Conservation (phyloP, 441 rosid species). For the Rhodomyrtus psidioides region DNA sequence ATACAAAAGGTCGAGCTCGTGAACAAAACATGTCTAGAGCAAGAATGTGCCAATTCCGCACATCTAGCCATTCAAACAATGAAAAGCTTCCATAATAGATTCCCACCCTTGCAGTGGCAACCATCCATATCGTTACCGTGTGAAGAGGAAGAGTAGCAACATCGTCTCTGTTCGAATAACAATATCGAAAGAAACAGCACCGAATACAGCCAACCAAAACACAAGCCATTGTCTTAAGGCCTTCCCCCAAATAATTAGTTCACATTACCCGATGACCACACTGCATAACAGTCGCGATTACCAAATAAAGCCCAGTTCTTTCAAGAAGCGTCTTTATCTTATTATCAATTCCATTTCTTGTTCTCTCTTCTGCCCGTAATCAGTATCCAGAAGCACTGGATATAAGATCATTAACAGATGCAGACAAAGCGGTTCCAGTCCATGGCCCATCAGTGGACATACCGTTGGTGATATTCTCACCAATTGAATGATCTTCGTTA, state of each 20-base stretch:
- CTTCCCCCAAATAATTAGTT: neutral
- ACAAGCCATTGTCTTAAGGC: neutral
- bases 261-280: neutral
- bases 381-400: neutral
- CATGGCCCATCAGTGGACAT: neutral
- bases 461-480: neutral
- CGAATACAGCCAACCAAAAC: neutral
- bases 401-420: neutral
- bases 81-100: neutral
- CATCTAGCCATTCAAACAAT: neutral
- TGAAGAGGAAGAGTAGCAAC: neutral
- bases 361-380: neutral
- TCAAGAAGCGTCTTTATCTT: neutral
- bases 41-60: neutral
- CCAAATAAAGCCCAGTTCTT: neutral
- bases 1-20: rapidly evolving
- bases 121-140: neutral
- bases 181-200: neutral
- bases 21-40: neutral
- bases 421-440: neutral
- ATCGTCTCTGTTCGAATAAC: neutral
- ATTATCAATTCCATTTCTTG: neutral
- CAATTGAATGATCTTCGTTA: neutral
- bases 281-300: neutral
- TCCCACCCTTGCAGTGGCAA: neutral